Conservation (phyloP, 2,329 filamentous ascomycete species). For the Colletotrichum kahawae region DNA sequence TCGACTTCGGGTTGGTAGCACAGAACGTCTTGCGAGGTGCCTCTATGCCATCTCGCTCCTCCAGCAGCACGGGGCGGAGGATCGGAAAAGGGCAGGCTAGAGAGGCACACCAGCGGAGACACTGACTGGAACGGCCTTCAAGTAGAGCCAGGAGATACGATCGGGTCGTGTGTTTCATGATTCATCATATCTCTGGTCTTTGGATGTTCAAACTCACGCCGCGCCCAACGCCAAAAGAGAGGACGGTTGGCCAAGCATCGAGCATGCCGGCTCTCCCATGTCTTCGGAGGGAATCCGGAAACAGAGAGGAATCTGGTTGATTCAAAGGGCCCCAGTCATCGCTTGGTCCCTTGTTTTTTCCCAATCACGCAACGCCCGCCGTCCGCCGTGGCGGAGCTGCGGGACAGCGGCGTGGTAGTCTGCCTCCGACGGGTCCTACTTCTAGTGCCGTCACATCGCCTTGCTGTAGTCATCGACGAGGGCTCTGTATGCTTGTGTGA, state of each 20-base stretch:
- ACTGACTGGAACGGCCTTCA: neutral
- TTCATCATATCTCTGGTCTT: neutral
- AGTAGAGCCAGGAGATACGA: neutral
- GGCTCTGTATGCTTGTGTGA: neutral
- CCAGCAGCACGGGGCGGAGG: neutral
- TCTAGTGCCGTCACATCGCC: neutral
- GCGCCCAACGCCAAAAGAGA: neutral
- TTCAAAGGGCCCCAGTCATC: neutral
- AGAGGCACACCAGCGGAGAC: neutral
- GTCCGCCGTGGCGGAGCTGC: neutral
- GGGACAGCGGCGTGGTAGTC: neutral
- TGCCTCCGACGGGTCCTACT: neutral
- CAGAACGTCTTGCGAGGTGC: neutral
- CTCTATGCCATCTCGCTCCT: neutral
- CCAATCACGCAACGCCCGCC: neutral
- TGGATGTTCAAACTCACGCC: neutral
- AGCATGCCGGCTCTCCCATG: neutral
- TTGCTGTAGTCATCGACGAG: accelerated
- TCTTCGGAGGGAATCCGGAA: neutral
- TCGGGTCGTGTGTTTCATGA: neutral
- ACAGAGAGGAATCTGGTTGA: neutral
- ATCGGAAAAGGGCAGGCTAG: neutral
- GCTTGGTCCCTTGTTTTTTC: neutral
- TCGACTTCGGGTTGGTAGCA: neutral
- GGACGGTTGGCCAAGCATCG: neutral